Conservation (phyloP, 257 asterid genomes). For the Salvia splendens region DNA sequence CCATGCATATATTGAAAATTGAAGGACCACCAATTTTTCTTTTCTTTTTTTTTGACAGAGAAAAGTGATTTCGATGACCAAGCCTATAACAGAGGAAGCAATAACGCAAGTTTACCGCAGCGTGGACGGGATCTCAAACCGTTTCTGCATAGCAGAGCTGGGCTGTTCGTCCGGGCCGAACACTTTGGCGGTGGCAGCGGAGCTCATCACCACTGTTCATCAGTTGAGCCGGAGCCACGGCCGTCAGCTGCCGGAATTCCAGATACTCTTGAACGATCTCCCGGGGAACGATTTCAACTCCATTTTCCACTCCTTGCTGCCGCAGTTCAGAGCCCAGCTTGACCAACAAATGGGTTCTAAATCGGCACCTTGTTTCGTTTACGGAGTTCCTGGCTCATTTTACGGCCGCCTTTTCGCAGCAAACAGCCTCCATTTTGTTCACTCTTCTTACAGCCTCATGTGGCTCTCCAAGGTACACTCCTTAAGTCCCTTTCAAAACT, state of each 20-base stretch:
- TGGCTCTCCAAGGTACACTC: constrained; percentile 57
- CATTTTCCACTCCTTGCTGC: constrained; percentile 44
- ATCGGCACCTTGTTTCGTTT: constrained; percentile 41
- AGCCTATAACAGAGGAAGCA: constrained; percentile 45
- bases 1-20: no score
- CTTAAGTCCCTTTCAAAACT: no score
- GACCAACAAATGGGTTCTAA: constrained; percentile 32
- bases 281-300: constrained; percentile 68
- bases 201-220: constrained; percentile 35
- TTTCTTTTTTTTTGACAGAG: constrained; percentile 23
- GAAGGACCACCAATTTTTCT: no score
- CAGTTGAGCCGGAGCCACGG: constrained; percentile 26
- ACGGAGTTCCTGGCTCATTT: constrained; percentile 63
- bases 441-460: constrained; percentile 70
- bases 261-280: constrained; percentile 61
- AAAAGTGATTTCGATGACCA: constrained; percentile 49
- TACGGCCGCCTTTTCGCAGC: constrained; percentile 58
- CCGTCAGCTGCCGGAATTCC: constrained; percentile 43
- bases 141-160: constrained; percentile 49
- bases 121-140: not conserved
- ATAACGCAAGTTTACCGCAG: constrained; percentile 38
- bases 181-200: constrained; percentile 40
- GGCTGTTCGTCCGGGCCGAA: constrained; percentile 77
- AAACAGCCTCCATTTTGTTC: constrained; percentile 54
- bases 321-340: constrained; percentile 35